A percentile compares a stretch with the other conserved stretches of the same genome.
Evolutionary conservation across 2,329 filamentous ascomycete genomes (phyloP).

Genomic region (Arachnomyces sp.): DNA sequence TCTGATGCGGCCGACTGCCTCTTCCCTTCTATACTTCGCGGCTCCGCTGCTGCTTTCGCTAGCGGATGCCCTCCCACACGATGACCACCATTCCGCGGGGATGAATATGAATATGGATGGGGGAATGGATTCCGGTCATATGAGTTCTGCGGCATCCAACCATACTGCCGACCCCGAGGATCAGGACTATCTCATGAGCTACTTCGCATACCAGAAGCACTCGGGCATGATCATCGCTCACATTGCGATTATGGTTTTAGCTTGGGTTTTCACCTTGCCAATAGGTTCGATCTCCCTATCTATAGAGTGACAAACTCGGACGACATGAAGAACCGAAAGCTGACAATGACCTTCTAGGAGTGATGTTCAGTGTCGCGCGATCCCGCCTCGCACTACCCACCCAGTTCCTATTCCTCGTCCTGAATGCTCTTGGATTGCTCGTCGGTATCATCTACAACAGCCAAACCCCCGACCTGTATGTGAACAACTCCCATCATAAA

Average conservation of each 20-base stretch:
- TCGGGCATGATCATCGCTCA: constrained; percentile 56
- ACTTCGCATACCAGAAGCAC: constrained; percentile 36
- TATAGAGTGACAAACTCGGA: constrained; percentile 5
- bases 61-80: constrained; percentile 26
- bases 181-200: constrained; percentile 27
- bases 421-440: constrained; percentile 58
- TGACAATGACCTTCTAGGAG: constrained; percentile 44
- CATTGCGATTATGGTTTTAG: constrained; percentile 60
- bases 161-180: constrained; percentile 19
- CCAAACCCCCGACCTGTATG: constrained; percentile 77
- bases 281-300: constrained; percentile 48
- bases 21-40: constrained; percentile 6
- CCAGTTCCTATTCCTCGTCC: constrained; percentile 60
- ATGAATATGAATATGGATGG: constrained; percentile 28
- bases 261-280: constrained; percentile 67
- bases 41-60: constrained; percentile 22
- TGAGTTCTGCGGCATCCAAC: constrained; percentile 11
- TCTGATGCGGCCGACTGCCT: too few species aligned
- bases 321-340: neutral
- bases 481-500: constrained; percentile 80
- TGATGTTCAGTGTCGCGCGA: constrained; percentile 76
- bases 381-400: constrained; percentile 64
- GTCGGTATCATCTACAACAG: constrained; percentile 67
- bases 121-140: constrained; percentile 9
- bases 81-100: constrained; percentile 24